These are phyloP conservation scores for Medicago arabica DNA, from an alignment of 306 rosid species.

Conservation along the genomic window DNA sequence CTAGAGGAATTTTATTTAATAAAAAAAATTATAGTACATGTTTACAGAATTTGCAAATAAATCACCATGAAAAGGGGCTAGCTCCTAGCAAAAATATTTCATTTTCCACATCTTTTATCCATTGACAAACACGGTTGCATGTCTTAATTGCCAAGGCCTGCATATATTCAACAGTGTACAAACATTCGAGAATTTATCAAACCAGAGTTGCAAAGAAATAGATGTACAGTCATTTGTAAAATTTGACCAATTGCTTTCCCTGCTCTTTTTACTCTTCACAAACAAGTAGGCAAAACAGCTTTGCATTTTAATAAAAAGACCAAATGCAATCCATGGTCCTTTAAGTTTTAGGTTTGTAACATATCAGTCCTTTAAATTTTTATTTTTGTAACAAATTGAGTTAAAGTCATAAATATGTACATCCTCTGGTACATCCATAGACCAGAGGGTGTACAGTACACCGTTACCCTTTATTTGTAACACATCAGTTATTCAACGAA, in stretches of 20 bases:
- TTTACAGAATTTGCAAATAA: slow-evolving; percentile 49
- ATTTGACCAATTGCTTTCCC: background rate
- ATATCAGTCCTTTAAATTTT: no score
- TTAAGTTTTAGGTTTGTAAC: no score
- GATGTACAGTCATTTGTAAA: background rate
- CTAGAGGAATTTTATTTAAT: slow-evolving; percentile 42
- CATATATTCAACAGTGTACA: slow-evolving; percentile 42
- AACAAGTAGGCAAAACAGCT: slow-evolving; percentile 9
- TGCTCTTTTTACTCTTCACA: background rate
- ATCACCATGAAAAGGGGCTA: slow-evolving; percentile 99
- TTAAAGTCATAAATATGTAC: no score
- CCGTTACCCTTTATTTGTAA: no score
- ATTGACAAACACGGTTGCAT: slow-evolving; percentile 95
- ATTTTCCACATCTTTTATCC: slow-evolving; percentile 96
- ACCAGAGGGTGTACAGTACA: no score
- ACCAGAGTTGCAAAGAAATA: slow-evolving; percentile 3
- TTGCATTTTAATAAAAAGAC: background rate
- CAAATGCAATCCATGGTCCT: no score
- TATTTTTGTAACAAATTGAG: no score
- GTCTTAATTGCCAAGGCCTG: slow-evolving; percentile 94
- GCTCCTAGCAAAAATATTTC: slow-evolving; percentile 98
- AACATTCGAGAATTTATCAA: slow-evolving; percentile 37
- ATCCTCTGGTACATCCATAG: no score
- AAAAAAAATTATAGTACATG: slow-evolving; percentile 57
- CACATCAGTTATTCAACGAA: no score